Evolutionary conservation across 768 basidiomycete species (phyloP), one percentile per base, ranked within the genome.

Genomic region (Pholiota microspora): DNA sequence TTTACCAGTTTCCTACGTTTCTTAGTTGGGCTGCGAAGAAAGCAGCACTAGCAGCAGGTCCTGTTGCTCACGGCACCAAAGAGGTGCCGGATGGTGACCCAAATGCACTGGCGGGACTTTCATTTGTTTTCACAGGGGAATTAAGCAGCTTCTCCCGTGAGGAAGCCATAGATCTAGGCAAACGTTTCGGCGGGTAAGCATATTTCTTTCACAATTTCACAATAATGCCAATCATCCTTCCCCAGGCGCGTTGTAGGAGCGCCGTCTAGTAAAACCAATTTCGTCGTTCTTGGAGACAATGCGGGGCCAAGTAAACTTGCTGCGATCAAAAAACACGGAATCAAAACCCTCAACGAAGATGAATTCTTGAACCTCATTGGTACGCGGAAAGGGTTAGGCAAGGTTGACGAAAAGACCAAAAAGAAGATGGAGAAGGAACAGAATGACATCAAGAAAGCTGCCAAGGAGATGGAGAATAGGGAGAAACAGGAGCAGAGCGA

Each of bases 61-160:
- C 86, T 0, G 67, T 74, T n/a, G 81, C 88, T 23, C 74, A 77
- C n/a, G 88, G 87, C 0, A 76, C 81, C 13, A 92, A 88, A 64
- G 77, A 81, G 12, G 79, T 91, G 18, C 90, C 91, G 0, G 84
- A 93, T 40, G 86, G 87, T 12, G 73, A 75, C 24, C 80, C 81
- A 0, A 80, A 87, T 62, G 93, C 91, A 64, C 77, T 99, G 7
- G 81, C 86, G 0, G 95, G 95, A 0, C 76, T 98, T 21, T 80
- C 92, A 0, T 89, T 99, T 64, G 96, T 99, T 18, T 99, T 99
- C 60, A 98, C 97, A 0, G 97, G 95, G 13, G 96, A 99, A 62
- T 71, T 98, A 44, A 82, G 79, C 45, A 89, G 88, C 55, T 85
- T 98, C 59, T 85, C 92, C 1, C 80, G 97, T 32, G 92, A 98